These are phyloP conservation scores for Inga oerstediana DNA, from an alignment of 306 rosid genomes.

Conservation along the genomic window DNA sequence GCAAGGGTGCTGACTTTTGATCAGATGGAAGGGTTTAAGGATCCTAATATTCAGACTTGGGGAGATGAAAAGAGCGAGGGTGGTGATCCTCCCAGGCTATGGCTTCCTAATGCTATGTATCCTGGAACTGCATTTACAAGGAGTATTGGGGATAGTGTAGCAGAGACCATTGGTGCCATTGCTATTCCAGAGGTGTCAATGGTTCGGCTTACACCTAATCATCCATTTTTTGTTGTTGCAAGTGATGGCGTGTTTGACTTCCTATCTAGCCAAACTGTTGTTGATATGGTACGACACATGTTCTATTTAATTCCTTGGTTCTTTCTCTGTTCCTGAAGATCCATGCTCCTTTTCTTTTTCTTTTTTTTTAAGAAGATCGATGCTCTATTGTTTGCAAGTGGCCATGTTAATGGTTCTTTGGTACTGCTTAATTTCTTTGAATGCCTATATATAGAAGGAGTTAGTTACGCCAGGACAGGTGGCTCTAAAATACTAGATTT, in stretches of 20 bases:
- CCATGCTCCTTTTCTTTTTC: background rate
- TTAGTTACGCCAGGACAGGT: background rate
- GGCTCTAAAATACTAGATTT: background rate
- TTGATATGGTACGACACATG: constrained; percentile 72
- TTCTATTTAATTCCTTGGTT: background rate
- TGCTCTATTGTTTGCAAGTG: background rate
- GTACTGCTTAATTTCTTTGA: background rate
- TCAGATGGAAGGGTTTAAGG: constrained; percentile 91
- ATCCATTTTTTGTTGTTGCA: constrained; percentile 89
- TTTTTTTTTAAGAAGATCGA: background rate
- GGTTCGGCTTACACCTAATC: constrained; percentile 72
- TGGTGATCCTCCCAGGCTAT: constrained; percentile 89
- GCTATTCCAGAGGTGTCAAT: constrained; percentile 80
- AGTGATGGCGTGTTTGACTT: constrained; percentile 98
- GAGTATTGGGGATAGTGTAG: constrained; percentile 91
- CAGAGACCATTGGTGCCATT: constrained; percentile 86
- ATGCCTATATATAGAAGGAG: background rate
- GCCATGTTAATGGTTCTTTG: constrained; percentile 3
- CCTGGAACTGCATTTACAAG: constrained; percentile 99
- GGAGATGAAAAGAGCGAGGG: constrained; percentile 91
- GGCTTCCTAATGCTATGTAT: constrained; percentile 76
- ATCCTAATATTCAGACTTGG: constrained; percentile 81
- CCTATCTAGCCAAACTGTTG: constrained; percentile 87
- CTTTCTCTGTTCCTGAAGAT: background rate
- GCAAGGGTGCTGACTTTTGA: constrained; percentile 92